Conservation (phyloP, 1,284 basidiomycete genomes). For the Malassezia yamatoensis region DNA sequence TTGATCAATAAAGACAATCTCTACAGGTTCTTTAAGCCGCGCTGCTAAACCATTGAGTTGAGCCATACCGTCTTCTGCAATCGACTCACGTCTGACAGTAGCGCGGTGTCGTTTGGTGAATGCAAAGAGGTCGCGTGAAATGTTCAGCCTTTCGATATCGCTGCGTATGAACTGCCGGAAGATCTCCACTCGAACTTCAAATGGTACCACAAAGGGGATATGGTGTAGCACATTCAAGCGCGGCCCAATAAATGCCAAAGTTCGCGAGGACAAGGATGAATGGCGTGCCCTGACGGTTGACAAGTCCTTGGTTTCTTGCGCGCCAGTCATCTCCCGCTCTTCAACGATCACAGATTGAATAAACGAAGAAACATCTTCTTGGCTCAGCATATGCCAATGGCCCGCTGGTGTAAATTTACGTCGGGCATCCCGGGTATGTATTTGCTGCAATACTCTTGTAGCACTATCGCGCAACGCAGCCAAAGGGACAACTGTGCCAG, state of each 20-base stretch:
- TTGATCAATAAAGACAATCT: conserved; percentile 83
- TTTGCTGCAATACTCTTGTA: conserved; percentile 38
- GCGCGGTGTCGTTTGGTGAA: conserved; percentile 47
- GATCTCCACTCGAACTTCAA: conserved; percentile 76
- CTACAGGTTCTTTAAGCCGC: conserved; percentile 66
- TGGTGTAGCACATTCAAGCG: conserved; percentile 85
- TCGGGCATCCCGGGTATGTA: conserved; percentile 36
- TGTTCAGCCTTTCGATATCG: conserved; percentile 19
- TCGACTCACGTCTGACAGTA: conserved; percentile 61
- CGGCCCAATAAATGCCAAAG: conserved; percentile 65
- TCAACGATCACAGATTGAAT: conserved; percentile 67
- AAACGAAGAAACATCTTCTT: conserved; percentile 70
- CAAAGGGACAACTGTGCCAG: conserved; percentile 17
- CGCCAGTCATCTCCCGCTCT: conserved; percentile 29
- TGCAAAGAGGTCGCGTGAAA: conserved; percentile 19
- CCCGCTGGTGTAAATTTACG: conserved; percentile 48
- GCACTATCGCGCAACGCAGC: conserved; percentile 26
- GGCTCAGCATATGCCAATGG: conserved; percentile 70
- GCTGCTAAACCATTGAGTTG: conserved; percentile 59
- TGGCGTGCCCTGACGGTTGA: not conserved
- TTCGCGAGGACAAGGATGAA: conserved; percentile 52
- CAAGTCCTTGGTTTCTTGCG: conserved; percentile 6
- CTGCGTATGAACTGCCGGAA: conserved; percentile 52
- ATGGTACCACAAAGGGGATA: conserved; percentile 91
- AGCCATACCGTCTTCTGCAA: conserved; percentile 77